These are phyloP conservation scores for Paxillus rubicundulus DNA, from an alignment of 768 basidiomycete species.

Conservation along the genomic window DNA sequence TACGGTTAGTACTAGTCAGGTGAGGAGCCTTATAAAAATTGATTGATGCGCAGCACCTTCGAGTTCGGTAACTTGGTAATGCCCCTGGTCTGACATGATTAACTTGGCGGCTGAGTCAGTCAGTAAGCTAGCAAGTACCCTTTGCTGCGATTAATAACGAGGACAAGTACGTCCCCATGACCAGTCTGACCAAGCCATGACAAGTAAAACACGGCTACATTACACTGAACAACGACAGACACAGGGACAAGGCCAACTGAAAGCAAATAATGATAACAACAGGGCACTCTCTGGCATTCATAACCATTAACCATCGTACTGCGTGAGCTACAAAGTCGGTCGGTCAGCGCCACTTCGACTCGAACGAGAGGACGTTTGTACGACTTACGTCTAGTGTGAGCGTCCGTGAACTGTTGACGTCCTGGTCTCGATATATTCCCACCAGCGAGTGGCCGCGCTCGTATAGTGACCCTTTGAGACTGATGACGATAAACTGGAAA, in stretches of 20 bases:
- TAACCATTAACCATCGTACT: slow-evolving; percentile 25
- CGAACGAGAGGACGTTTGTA: not conserved
- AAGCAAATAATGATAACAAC: slow-evolving; percentile 26
- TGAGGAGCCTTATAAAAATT: no score
- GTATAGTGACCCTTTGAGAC: slow-evolving; percentile 90
- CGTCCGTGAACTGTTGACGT: slow-evolving; percentile 87
- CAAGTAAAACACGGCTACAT: slow-evolving; percentile 1
- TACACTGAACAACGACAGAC: not conserved
- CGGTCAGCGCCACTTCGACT: slow-evolving; percentile 2
- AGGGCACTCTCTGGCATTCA: not conserved
- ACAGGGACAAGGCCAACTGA: slow-evolving; percentile 6
- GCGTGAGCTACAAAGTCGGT: slow-evolving; percentile 22
- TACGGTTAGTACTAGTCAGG: no score
- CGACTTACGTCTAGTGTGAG: slow-evolving; percentile 82
- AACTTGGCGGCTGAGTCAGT: no score
- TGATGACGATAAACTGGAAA: slow-evolving; percentile 98
- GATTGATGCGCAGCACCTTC: no score
- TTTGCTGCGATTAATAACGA: no score
- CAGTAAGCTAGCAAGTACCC: no score
- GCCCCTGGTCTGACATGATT: no score
- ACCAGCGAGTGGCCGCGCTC: slow-evolving; percentile 89
- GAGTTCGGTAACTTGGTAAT: no score
- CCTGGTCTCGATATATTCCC: slow-evolving; percentile 93
- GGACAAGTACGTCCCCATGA: no score
- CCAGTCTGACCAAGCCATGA: no score